Evolutionary conservation across 371 early-diverging fungal genomes (phyloP).

Genomic region (Funneliformis caledonium): DNA sequence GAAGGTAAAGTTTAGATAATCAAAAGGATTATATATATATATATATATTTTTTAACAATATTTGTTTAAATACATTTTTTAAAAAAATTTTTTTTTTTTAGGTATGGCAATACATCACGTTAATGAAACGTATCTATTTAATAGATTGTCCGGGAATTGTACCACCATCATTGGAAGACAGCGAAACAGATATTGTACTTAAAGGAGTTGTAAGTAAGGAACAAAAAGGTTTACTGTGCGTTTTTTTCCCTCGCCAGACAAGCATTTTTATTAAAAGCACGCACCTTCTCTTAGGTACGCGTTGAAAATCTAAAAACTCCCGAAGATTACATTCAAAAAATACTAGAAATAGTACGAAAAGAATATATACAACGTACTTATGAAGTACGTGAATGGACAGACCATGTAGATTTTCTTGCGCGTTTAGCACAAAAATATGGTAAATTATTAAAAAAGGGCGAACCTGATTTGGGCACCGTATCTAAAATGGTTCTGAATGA

Average conservation of each 20-base stretch:
- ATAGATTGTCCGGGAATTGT: slow-evolving; percentile 99
- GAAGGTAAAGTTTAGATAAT: slow-evolving; percentile 57
- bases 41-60: not conserved
- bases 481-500: slow-evolving; percentile 98
- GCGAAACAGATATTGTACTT: slow-evolving; percentile 95
- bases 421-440: slow-evolving; percentile 91
- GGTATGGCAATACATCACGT: slow-evolving; percentile 99
- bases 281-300: slow-evolving; percentile 61
- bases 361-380: slow-evolving; percentile 93
- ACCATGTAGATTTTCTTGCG: slow-evolving; percentile 89
- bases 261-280: not conserved
- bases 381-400: slow-evolving; percentile 82
- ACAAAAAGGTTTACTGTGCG: not conserved
- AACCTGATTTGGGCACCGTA: slow-evolving; percentile 92
- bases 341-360: slow-evolving; percentile 85
- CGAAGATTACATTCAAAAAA: slow-evolving; percentile 90
- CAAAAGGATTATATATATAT: too few relatives aligned
- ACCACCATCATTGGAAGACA: slow-evolving; percentile 84
- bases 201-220: slow-evolving; percentile 83
- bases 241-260: too few relatives aligned
- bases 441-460: slow-evolving; percentile 94
- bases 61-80: not conserved
- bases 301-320: slow-evolving; percentile 94
- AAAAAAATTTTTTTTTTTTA: not conserved
- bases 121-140: slow-evolving; percentile 98